These are phyloP conservation scores for Uronychia binucleata DNA, from an alignment of 73 alveolate species.

Conservation along the genomic window DNA sequence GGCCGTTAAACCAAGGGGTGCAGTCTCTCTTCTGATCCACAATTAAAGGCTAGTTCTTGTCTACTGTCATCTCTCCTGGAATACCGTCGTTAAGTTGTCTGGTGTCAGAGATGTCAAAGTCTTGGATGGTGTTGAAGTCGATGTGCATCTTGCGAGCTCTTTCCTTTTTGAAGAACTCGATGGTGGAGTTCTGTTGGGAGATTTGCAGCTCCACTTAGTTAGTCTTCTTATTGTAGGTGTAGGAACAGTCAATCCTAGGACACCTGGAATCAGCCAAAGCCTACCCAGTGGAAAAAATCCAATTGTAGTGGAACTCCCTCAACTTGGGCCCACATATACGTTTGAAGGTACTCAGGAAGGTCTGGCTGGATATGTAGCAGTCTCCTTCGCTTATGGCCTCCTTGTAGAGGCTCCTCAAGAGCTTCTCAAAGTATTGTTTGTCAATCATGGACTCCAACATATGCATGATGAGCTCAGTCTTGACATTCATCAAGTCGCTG, in stretches of 20 bases:
- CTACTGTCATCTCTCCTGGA: not conserved
- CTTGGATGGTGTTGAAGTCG: not conserved
- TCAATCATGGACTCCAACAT: conserved; percentile 60
- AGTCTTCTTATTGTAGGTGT: conserved; percentile 49
- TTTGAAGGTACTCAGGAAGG: conserved; percentile 34
- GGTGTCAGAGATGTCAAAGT: not conserved
- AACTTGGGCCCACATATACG: conserved; percentile 41
- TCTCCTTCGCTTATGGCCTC: not conserved
- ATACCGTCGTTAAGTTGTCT: conserved; percentile 2
- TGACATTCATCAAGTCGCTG: conserved; percentile 5
- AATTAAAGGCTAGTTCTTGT: not conserved
- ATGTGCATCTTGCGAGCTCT: conserved; percentile 8
- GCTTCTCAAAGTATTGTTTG: conserved; percentile 35
- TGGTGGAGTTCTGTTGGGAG: conserved; percentile 13
- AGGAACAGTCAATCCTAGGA: conserved; percentile 38
- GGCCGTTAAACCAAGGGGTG: conserved; percentile 50
- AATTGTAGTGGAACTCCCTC: conserved; percentile 43
- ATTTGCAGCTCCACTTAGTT: conserved; percentile 49
- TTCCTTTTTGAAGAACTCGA: conserved; percentile 19
- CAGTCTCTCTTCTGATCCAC: conserved; percentile 41
- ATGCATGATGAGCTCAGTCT: conserved; percentile 55
- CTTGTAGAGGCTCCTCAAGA: conserved; percentile 14
- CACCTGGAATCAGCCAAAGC: not conserved
- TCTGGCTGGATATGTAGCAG: conserved; percentile 15
- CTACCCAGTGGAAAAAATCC: conserved; percentile 52